Base-by-base conservation (phyloP, 179 eudicot species). In the Nepenthes alata region DNA sequence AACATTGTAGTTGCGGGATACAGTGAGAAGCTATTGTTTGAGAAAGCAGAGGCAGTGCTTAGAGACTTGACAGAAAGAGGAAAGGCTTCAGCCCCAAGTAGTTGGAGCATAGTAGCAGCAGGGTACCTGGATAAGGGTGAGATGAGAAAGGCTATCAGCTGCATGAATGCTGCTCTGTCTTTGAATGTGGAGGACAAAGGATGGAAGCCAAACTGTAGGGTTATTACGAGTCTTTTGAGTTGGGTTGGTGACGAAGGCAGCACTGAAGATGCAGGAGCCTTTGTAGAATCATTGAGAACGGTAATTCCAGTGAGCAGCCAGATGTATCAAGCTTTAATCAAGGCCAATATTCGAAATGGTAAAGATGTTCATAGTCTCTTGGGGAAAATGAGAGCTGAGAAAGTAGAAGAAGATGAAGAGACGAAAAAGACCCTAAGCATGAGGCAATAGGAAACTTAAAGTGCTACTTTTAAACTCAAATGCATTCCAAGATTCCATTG, bases 31-130 rank as follows among this genome's bases (percentile, higher is more conserved):
- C 80, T 78, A 2, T 59, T 81, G 36, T 67, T 79, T 57, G 93
- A 80, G 64, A 83, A 86, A 66, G 96, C 95, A 2, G 83, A 81
- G 72, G 72, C 53, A 35, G 57, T 91, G 67, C 91, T 91, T 55
- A 64, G 72, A 50, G 60, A 70, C 25, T 67, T 84, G 65, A 25
- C 60, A 65, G 57, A 67, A 16, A 78, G 68, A 60, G 78, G 77
- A 52, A 84, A 68, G 67, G 64, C 54, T 35, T 59, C 74, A 11
- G 70, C 68, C 51, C 80, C 93, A 14, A 74, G 59, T 44, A 77
- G 77, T 38, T 89, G 95, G 98, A 75, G 70, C 16, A 55, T 61
- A 57, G 74, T 91, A 44, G 93, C 86, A 10, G 60, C 50, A 13
- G 81, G 77, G n/a, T 83, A 83, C 62, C 58, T 74, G 60, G 86